phyloP scores from a whole-genome alignment of 2,329 filamentous ascomycete genomes.

The Hypoxylon sp. region DNA sequence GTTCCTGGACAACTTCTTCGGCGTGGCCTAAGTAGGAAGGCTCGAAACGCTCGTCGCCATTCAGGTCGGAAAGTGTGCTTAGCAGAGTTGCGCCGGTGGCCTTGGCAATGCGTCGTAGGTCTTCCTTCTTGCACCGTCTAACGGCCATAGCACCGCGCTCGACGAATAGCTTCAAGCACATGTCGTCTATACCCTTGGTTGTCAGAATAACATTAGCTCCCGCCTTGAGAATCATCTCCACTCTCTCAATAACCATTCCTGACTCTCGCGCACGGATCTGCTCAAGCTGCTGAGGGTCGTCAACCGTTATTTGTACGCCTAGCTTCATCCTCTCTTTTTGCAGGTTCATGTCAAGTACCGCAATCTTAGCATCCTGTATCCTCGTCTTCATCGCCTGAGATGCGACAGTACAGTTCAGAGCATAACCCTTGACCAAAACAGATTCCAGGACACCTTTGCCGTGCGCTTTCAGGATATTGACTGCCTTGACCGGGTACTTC shows the following conservation, averaged over 20 bases:
- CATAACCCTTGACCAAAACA: constrained; percentile 93
- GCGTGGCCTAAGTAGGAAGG: constrained; percentile 88
- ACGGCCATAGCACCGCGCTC: constrained; percentile 97
- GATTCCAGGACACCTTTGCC: constrained; percentile 93
- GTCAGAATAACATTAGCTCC: constrained; percentile 97
- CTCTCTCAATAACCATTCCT: constrained; percentile 90
- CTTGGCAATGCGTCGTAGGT: constrained; percentile 93
- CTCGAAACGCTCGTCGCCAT: constrained; percentile 97
- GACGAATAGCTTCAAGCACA: constrained; percentile 93
- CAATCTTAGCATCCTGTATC: constrained; percentile 95
- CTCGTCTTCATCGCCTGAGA: constrained; percentile 98
- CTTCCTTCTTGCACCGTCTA: constrained; percentile 97
- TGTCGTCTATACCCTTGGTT: constrained; percentile 97
- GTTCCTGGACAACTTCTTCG: constrained; percentile 97
- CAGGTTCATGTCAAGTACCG: constrained; percentile 95
- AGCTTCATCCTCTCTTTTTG: constrained; percentile 99
- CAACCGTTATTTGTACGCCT: constrained; percentile 97
- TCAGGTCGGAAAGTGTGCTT: constrained; percentile 93
- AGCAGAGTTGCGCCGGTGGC: constrained; percentile 94
- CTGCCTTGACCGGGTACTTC: constrained; percentile 99
- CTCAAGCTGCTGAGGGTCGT: constrained; percentile 96
- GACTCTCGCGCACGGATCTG: constrained; percentile 95
- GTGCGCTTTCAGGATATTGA: constrained; percentile 98
- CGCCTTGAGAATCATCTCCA: constrained; percentile 97
- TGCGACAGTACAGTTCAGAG: constrained; percentile 97